Percentiles rank a stretch among this genome's conserved stretches.
These are phyloP conservation scores for Fragaria ananassa DNA, from an alignment of 306 rosid genomes.

Conservation along the genomic window DNA sequence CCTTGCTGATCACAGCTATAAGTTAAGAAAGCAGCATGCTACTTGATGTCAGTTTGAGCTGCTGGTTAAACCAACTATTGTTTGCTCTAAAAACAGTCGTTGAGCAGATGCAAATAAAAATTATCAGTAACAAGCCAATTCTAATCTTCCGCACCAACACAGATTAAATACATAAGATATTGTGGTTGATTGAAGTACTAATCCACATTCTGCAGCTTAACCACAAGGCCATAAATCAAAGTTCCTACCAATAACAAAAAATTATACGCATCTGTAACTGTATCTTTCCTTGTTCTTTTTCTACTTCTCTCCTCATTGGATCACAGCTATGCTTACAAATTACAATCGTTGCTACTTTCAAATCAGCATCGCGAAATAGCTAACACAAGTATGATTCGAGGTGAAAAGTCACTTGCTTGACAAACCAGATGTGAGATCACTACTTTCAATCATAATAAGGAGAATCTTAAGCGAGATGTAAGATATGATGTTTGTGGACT, in stretches of 20 bases:
- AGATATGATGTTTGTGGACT: conserved; percentile 18
- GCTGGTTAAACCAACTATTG: not conserved
- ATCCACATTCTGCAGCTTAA: not conserved
- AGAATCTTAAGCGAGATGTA: conserved; percentile 27
- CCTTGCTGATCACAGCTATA: not conserved
- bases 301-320: not conserved
- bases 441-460: conserved; percentile 19
- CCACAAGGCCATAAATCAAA: not conserved
- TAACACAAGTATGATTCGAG: conserved; percentile 10
- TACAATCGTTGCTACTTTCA: not conserved
- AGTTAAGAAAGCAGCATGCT: not conserved
- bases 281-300: not conserved
- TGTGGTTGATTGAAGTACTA: not conserved
- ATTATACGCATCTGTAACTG: not conserved
- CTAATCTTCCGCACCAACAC: not conserved
- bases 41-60: not conserved
- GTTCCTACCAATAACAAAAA: not conserved
- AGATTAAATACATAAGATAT: not conserved
- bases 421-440: conserved; percentile 3
- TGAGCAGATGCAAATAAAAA: not conserved
- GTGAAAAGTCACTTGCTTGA: conserved; percentile 14
- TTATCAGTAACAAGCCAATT: not conserved
- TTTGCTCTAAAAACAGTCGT: not conserved
- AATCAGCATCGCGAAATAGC: conserved; percentile 12
- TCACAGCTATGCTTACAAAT: not conserved